Conservation (phyloP, 1,284 basidiomycete species). For the Trametes pubescens region DNA sequence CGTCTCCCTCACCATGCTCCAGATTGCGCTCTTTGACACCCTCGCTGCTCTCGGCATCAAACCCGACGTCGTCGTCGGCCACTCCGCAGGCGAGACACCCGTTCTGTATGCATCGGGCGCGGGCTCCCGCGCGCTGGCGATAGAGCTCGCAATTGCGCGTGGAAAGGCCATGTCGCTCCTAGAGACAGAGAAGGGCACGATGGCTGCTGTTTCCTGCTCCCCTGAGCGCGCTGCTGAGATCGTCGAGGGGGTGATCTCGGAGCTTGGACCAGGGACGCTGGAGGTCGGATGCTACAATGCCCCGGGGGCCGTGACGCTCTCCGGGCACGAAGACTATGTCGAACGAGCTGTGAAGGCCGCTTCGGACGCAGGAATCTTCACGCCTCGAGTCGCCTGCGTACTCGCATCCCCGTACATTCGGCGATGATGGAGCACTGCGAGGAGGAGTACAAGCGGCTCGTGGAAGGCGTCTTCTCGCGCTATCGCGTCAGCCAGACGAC, state of each 20-base stretch:
- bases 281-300: conserved; percentile 50
- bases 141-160: conserved; percentile 51
- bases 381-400: conserved; percentile 43
- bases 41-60: conserved; percentile 44
- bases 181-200: conserved; percentile 46
- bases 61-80: conserved; percentile 50
- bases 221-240: conserved; percentile 35
- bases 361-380: conserved; percentile 41
- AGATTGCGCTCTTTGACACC: conserved; percentile 53
- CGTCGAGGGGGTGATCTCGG: conserved; percentile 30
- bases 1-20: conserved; percentile 51
- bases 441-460: conserved; percentile 33
- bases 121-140: conserved; percentile 45
- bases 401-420: conserved; percentile 45
- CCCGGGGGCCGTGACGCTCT: conserved; percentile 43
- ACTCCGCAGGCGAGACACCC: conserved; percentile 53
- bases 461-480: conserved; percentile 40
- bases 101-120: conserved; percentile 54
- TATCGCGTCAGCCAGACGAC: conserved; percentile 30
- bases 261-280: conserved; percentile 32
- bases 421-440: conserved; percentile 45
- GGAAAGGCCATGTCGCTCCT: conserved; percentile 45
- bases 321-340: conserved; percentile 42
- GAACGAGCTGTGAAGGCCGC: conserved; percentile 42
- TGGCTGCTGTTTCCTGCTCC: conserved; percentile 52